Evolutionary conservation across 345 rosid genomes (phyloP).

Genomic region (Atalantia buxifolia): DNA sequence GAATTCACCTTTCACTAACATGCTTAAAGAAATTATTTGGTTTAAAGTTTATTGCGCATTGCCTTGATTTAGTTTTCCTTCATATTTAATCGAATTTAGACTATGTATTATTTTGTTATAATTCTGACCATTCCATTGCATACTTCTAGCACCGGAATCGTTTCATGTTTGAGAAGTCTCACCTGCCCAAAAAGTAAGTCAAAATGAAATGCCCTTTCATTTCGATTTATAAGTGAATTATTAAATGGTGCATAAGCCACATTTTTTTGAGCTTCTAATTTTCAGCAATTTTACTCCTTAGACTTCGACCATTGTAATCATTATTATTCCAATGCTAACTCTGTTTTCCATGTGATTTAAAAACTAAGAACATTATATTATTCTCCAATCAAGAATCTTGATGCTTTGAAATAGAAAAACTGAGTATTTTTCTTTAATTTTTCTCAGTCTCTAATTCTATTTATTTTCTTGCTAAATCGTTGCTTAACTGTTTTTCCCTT

Average conservation of each 20-base stretch:
- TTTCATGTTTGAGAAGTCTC: conserved; percentile 18
- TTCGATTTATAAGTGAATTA: neutral
- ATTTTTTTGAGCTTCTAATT: too few species aligned
- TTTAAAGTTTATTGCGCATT: neutral
- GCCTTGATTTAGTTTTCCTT: neutral
- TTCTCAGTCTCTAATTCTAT: neutral
- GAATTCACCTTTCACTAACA: neutral
- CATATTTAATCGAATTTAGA: neutral
- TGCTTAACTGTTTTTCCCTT: conserved; percentile 6
- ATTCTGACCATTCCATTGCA: neutral
- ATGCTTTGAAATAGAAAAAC: neutral
- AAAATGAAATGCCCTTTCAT: neutral
- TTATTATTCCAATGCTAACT: too few species aligned
- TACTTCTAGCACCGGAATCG: conserved; percentile 5
- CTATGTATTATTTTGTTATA: neutral
- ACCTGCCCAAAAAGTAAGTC: conserved; percentile 27
- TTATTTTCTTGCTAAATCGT: neutral
- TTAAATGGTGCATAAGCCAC: too few species aligned
- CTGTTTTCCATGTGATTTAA: too few species aligned
- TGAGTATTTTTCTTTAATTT: neutral
- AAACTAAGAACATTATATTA: too few species aligned
- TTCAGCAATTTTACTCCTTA: too few species aligned
- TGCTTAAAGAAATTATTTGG: neutral
- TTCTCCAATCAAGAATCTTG: too few species aligned
- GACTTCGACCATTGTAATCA: too few species aligned